These are phyloP conservation scores for Globisporangium mamillatum DNA, from an alignment of 352 stramenopile genomes.

Conservation along the genomic window DNA sequence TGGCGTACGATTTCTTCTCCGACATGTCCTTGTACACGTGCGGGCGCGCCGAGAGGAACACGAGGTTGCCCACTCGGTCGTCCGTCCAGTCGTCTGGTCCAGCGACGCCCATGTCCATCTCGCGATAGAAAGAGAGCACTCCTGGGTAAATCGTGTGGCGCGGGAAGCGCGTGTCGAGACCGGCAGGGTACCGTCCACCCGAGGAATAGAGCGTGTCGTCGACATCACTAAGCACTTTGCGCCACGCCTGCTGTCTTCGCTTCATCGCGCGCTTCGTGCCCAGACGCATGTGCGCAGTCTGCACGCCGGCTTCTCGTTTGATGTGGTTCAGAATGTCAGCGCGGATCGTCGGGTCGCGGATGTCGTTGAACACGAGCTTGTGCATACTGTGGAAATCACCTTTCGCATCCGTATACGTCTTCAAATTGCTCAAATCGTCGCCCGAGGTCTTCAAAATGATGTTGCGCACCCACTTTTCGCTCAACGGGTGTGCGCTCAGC, in stretches of 20 bases:
- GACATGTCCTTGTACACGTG: conserved; percentile 99
- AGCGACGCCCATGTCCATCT: conserved; percentile 94
- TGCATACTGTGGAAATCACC: conserved; percentile 97
- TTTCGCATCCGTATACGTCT: conserved; percentile 96
- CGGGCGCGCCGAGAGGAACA: conserved; percentile 97
- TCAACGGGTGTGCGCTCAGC: conserved; percentile 91
- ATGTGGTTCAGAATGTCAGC: conserved; percentile 97
- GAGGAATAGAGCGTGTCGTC: conserved; percentile 98
- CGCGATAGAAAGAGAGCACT: conserved; percentile 97
- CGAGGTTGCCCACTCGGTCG: conserved; percentile 94
- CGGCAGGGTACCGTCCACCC: conserved; percentile 94
- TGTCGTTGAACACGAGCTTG: conserved; percentile 98
- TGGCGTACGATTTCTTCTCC: conserved; percentile 96
- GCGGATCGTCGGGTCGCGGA: conserved; percentile 77
- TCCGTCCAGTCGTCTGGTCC: conserved; percentile 89
- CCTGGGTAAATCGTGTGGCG: conserved; percentile 95
- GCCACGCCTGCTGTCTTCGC: conserved; percentile 88
- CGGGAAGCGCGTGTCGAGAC: conserved; percentile 92
- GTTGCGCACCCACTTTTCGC: conserved; percentile 96
- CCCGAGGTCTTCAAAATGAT: conserved; percentile 95
- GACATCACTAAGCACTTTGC: conserved; percentile 98
- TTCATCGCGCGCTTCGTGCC: conserved; percentile 78
- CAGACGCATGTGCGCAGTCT: conserved; percentile 93
- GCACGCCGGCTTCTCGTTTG: conserved; percentile 90
- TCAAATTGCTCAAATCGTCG: conserved; percentile 95